Conservation (phyloP, 192 early-diverging fungal genomes). For the Umbelopsis sp. region DNA sequence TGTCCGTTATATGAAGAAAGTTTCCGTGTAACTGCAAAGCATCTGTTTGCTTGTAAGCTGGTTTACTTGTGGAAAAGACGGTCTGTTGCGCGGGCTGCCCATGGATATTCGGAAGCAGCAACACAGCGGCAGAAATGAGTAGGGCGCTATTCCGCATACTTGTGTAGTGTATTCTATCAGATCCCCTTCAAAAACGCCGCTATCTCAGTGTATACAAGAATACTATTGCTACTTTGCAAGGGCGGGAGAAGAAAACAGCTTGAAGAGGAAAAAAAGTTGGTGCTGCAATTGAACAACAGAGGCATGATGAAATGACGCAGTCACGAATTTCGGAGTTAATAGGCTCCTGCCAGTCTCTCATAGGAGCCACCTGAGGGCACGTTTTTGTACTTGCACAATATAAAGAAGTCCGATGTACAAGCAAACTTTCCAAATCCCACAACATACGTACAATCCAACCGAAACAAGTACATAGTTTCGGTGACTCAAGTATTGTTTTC, state of each 20-base stretch:
- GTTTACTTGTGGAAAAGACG: background rate
- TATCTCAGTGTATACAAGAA: too few relatives aligned
- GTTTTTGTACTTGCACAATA: too few relatives aligned
- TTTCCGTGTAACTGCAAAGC: conserved; percentile 43
- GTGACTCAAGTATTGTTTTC: too few relatives aligned
- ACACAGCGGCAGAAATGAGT: background rate
- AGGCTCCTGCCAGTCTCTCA: too few relatives aligned
- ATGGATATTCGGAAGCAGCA: conserved; percentile 1
- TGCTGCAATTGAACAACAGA: background rate
- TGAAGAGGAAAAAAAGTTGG: conserved; percentile 8
- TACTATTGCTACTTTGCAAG: background rate
- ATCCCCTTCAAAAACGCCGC: too few relatives aligned
- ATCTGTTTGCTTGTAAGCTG: background rate
- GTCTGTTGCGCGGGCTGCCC: background rate
- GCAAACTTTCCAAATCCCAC: too few relatives aligned
- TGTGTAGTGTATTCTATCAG: background rate
- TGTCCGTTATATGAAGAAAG: conserved; percentile 77
- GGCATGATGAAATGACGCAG: background rate
- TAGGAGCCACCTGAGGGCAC: too few relatives aligned
- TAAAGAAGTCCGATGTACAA: too few relatives aligned
- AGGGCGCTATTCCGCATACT: background rate
- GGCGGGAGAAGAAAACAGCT: background rate
- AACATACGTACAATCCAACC: background rate
- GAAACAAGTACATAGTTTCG: too few relatives aligned
- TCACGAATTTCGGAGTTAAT: too few relatives aligned